Percentiles rank a stretch among this genome's conserved stretches.
Evolutionary conservation across 129 eudicot genomes (phyloP).

Genomic region (Sambucus nigra): DNA sequence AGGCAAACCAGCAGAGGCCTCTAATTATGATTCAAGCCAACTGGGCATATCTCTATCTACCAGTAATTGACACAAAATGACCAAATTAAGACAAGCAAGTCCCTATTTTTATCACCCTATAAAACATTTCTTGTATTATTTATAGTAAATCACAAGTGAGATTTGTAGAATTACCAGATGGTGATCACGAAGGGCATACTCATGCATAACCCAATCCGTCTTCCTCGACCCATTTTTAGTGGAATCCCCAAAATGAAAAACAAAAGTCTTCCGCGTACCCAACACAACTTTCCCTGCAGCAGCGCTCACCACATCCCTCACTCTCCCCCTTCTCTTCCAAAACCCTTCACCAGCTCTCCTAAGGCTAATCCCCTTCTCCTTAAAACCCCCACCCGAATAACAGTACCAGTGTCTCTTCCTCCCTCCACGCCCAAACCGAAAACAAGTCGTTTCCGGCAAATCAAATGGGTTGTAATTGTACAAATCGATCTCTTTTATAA

Average conservation of each 20-base stretch:
- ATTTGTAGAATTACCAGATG: slow-evolving; percentile 20
- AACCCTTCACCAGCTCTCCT: slow-evolving; percentile 36
- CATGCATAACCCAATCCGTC: slow-evolving; percentile 51
- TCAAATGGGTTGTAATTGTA: slow-evolving; percentile 42
- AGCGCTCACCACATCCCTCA: slow-evolving; percentile 36
- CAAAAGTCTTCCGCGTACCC: slow-evolving; percentile 41
- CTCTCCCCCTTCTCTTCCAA: slow-evolving; percentile 39
- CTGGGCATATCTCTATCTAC: too few species aligned
- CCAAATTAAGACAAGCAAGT: too few species aligned
- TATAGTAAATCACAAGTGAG: too few species aligned
- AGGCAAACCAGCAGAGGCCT: too few species aligned
- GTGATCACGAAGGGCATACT: slow-evolving; percentile 34
- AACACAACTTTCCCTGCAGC: slow-evolving; percentile 33
- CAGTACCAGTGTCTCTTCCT: slow-evolving; percentile 54
- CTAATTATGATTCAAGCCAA: too few species aligned
- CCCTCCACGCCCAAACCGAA: slow-evolving; percentile 36
- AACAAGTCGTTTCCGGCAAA: slow-evolving; percentile 37
- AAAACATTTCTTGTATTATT: too few species aligned
- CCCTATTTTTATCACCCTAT: too few species aligned
- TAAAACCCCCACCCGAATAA: slow-evolving; percentile 29
- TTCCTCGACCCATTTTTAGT: slow-evolving; percentile 19
- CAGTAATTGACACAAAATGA: too few species aligned
- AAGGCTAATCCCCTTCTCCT: slow-evolving; percentile 10
- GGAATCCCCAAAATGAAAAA: slow-evolving; percentile 31
- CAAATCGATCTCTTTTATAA: slow-evolving; percentile 36